Conservation (phyloP, 2,329 filamentous ascomycete species). For the Fusarium pseudonygamai region DNA sequence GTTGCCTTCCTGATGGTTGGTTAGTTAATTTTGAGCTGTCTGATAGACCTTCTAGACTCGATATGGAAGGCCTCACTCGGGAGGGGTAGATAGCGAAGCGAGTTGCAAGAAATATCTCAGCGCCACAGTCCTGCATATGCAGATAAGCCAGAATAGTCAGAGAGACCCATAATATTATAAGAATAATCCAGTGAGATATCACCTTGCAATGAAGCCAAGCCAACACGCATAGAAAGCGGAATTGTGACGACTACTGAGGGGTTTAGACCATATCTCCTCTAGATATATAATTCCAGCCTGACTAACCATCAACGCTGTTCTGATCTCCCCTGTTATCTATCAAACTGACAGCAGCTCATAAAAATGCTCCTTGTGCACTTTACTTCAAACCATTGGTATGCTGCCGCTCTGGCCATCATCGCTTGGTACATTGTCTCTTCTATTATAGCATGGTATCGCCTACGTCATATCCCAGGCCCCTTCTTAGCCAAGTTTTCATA, state of each 20-base stretch:
- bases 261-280: not conserved
- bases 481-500: not conserved
- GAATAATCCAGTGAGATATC: not conserved
- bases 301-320: accelerated
- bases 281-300: not conserved
- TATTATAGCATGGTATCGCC: not conserved
- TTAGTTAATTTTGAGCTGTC: no score
- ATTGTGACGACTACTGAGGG: not conserved
- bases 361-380: not conserved
- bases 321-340: accelerated
- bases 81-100: not conserved
- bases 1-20: no score
- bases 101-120: not conserved
- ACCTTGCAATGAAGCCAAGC: not conserved
- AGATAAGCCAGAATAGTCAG: not conserved
- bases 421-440: not conserved
- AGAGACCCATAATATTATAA: not conserved
- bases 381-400: not conserved
- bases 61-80: not conserved
- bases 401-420: not conserved
- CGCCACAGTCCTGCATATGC: not conserved
- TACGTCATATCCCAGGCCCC: not conserved
- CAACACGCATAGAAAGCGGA: not conserved
- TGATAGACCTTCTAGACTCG: not conserved
- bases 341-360: accelerated